phyloP scores from a whole-genome alignment of 148 eudicot species.

The Fagopyrum homotropicum region DNA sequence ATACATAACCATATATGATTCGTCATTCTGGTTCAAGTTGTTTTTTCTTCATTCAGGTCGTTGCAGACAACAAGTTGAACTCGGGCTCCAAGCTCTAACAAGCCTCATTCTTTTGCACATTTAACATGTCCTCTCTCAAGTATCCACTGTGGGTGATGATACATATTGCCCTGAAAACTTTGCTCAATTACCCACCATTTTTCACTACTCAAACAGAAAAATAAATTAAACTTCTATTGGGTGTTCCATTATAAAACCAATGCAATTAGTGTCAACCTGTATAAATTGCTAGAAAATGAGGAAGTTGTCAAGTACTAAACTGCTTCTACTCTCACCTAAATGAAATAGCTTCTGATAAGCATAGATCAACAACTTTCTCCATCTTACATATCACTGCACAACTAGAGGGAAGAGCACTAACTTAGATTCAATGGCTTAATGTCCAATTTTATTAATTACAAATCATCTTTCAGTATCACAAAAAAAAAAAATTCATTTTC shows the following conservation, averaged over 20 bases:
- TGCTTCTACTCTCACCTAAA: slow-evolving; percentile 38
- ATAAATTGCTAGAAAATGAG: neutral
- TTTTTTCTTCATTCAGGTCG: neutral
- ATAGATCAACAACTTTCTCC: slow-evolving; percentile 39
- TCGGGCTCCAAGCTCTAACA: slow-evolving; percentile 70
- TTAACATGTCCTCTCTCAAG: slow-evolving; percentile 58
- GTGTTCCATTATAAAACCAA: neutral
- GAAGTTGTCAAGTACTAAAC: neutral
- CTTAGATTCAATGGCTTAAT: neutral
- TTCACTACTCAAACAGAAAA: neutral
- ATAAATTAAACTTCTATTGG: neutral
- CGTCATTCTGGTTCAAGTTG: neutral
- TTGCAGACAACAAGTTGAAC: slow-evolving; percentile 39
- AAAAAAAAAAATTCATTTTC: neutral
- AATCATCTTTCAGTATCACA: neutral
- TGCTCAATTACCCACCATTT: neutral
- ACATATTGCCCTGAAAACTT: slow-evolving; percentile 51
- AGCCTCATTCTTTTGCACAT: slow-evolving; percentile 52
- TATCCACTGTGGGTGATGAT: slow-evolving; percentile 57
- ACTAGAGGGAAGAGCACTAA: slow-evolving; percentile 28
- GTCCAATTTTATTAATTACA: neutral
- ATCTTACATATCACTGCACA: slow-evolving; percentile 69
- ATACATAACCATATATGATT: neutral
- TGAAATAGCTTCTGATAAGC: slow-evolving; percentile 36
- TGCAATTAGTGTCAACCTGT: neutral